phyloP scores from a whole-genome alignment of 192 early-diverging fungal species.

The Piromyces finnis region DNA sequence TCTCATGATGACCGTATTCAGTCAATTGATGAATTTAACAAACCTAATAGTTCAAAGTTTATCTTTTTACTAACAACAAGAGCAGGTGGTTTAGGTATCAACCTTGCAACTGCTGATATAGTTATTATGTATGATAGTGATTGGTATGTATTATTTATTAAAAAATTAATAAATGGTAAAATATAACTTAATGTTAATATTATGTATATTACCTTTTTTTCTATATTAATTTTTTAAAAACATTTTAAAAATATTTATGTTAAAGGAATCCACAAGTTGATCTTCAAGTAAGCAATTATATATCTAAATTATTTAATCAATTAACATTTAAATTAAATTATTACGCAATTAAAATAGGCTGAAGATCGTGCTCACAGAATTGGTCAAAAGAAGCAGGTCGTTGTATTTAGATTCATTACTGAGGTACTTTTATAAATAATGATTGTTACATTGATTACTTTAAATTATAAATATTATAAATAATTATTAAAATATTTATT shows the following conservation, averaged over 20 bases:
- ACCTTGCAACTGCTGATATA: slow-evolving; percentile 85
- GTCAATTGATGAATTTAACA: slow-evolving; percentile 88
- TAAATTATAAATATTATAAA: too few species aligned
- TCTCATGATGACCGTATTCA: slow-evolving; percentile 80
- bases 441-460: too few species aligned
- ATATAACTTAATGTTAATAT: too few species aligned
- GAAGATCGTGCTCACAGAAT: slow-evolving; percentile 98
- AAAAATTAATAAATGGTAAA: too few species aligned
- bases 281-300: slow-evolving; percentile 23
- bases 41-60: slow-evolving; percentile 76
- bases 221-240: too few species aligned
- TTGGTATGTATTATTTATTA: slow-evolving; percentile 27
- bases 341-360: slow-evolving; percentile 10
- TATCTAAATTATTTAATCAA: too few species aligned
- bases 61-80: slow-evolving; percentile 92
- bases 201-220: too few species aligned
- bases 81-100: slow-evolving; percentile 95
- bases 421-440: slow-evolving; percentile 24
- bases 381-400: slow-evolving; percentile 95
- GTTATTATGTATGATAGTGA: slow-evolving; percentile 94
- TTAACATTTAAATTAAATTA: too few species aligned
- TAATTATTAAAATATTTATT: too few species aligned
- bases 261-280: slow-evolving; percentile 65
- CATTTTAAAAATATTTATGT: not conserved
- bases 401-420: slow-evolving; percentile 89